Evolutionary conservation across 116 monocot species (phyloP).

Genomic region (Trichopus zeylanicus): DNA sequence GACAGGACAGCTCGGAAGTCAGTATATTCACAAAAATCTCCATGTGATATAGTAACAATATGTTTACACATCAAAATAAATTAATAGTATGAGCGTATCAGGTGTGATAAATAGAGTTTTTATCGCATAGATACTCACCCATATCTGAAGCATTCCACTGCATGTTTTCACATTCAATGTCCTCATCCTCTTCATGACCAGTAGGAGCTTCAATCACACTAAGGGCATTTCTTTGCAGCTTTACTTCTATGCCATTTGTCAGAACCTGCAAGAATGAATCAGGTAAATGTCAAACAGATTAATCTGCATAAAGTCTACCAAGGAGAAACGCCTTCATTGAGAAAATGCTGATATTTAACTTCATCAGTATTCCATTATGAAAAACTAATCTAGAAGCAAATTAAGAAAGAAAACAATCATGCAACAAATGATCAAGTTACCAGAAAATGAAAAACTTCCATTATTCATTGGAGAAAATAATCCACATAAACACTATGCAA

Average conservation of each 20-base stretch:
- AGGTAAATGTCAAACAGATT: background rate
- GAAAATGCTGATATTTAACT: too few species aligned
- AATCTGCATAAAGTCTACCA: background rate
- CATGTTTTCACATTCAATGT: constrained; percentile 56
- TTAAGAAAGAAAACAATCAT: background rate
- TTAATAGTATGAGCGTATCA: background rate
- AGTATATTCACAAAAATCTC: too few species aligned
- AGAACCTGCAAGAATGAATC: constrained; percentile 47
- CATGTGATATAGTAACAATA: background rate
- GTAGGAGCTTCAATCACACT: constrained; percentile 90
- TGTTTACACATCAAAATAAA: background rate
- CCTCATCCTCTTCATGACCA: constrained; percentile 75
- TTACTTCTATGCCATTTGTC: constrained; percentile 95
- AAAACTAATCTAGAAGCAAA: too few species aligned
- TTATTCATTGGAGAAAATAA: too few species aligned
- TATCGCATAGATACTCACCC: constrained; percentile 15
- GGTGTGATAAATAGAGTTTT: background rate
- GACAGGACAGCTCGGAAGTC: too few species aligned
- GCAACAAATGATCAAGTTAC: too few species aligned
- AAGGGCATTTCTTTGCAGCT: constrained; percentile 92
- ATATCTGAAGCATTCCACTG: constrained; percentile 64
- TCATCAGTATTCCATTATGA: too few species aligned
- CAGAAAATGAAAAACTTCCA: too few species aligned
- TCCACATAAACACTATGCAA: too few species aligned
- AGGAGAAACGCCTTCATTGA: too few species aligned